Base-by-base conservation (phyloP, 169 alveolate genomes). In the Babesia bigemina region DNA sequence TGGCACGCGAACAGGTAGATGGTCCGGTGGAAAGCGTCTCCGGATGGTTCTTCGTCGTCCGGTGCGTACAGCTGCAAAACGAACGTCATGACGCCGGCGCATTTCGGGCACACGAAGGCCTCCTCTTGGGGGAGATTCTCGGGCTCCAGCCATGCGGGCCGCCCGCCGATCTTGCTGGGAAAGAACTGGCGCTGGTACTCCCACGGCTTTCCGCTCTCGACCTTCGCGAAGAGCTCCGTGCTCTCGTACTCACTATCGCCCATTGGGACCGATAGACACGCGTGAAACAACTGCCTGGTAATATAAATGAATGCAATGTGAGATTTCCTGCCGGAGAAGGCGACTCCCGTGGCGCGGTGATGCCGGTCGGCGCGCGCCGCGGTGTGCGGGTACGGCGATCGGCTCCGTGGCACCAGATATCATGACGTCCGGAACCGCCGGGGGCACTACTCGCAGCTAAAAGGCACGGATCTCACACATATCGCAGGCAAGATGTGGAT, bases 401-500 rank as follows among this genome's bases (percentile, higher is more conserved):
- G 50, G 50, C 7, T 16, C n/a, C 8, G n/a, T 11, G 50, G n/a
- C 50, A 45, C n/a, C 19, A 2, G n/a, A 45, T 45, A 45, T 16
- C 17, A 13, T 16, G 50, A 16, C 50, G 50, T 10, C 14, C 50
- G 50, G 14, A 10, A 10, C 4, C 17, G 7, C 50, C 39, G 10
- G 39, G 39, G 39, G 6, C 6, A 33, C 6, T 33, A 33, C 6
- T 33, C 6, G 39, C 10, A 33, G 6, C 6, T 33, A 33, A 33
- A 4, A 33, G 2, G 6, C 39, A 33, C 39, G 6, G 39, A 6
- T 33, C 6, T 4, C 6, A 33, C 39, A 33, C 33, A 53, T 55
- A 67, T 67, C 65, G 65, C 65, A 50, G 65, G n/a, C 65, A 91
- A 84, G 63, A 93, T 93, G 96, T 92, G 95, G 96, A 92, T 93